Conservation (phyloP, 257 asterid genomes). For the Mitragyna speciosa region DNA sequence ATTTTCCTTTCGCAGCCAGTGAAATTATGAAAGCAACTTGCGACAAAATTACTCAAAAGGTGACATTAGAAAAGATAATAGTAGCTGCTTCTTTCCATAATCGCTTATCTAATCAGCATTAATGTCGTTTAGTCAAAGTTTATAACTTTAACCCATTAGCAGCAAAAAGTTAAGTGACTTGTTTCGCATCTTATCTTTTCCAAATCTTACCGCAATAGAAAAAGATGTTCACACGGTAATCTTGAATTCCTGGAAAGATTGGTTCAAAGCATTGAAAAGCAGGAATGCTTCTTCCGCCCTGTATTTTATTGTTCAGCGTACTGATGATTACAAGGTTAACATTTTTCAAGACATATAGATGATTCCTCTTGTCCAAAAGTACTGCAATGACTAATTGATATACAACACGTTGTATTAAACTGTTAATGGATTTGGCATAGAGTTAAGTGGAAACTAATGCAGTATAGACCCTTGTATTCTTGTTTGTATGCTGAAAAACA, state of each 20-base stretch:
- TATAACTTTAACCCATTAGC: not conserved
- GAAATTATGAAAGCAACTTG: not conserved
- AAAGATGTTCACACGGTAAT: slow-evolving; percentile 12
- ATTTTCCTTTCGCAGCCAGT: not conserved
- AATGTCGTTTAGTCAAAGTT: slow-evolving; percentile 19
- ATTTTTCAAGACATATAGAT: not conserved
- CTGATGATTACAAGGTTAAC: not conserved
- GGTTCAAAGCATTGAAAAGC: slow-evolving; percentile 1
- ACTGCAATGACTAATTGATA: not conserved
- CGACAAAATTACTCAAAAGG: not conserved
- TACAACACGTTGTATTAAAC: not conserved
- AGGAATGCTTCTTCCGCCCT: not conserved
- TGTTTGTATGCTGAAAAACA: not conserved
- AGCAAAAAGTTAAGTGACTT: not conserved
- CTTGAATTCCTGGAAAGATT: not conserved
- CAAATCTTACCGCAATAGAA: not conserved
- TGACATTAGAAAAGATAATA: not conserved
- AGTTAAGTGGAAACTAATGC: not conserved
- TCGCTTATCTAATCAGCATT: slow-evolving; percentile 10
- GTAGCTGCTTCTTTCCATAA: not conserved
- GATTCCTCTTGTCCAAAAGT: not conserved
- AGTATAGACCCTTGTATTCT: not conserved
- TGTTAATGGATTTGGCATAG: not conserved
- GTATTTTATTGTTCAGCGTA: not conserved
- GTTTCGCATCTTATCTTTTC: slow-evolving; percentile 11